Evolutionary conservation across 129 eudicot genomes (phyloP), one percentile per base, ranked within the genome.

Genomic region (Tagetes patula): DNA sequence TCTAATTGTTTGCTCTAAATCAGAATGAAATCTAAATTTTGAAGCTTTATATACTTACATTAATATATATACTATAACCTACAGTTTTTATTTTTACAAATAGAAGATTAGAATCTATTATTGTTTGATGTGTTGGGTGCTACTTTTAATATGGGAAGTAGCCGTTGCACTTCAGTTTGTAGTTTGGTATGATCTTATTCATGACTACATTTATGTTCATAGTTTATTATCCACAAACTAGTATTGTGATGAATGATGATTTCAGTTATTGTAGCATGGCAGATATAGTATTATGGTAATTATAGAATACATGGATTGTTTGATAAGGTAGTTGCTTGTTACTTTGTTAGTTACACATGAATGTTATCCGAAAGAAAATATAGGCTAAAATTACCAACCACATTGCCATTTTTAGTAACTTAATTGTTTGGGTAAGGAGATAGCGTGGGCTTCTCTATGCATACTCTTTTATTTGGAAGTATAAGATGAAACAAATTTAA

Each of bases 401-500:
- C 60, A 11, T 47, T 56, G 52, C 42, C 42, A 38, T 58, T 76
- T 67, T 9, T 7, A 33, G 77, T 41, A 61, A 70, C 48, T 37
- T n/a, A 3, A 45, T 14, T 13, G 8, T 31, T 59, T 39, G 48
- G 39, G 38, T 72, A 41, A 72, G 46, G 77, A 58, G 20, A 55
- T 66, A 53, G 60, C 5, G 20, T 75, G 80, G 53, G 53, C 53
- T 52, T 66, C 46, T 75, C 59, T 54, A 66, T 73, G 42, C 79
- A 32, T 38, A 49, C 65, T 45, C 55, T 65, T 65, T 14, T 50
- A 12, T 41, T 42, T 65, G 55, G 64, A 62, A 74, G 38, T 3
- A 4, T 53, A 75, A 39, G 73, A 32, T 65, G 30, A 65, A 40
- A 39, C 20, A 30, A 65, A 40, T 75, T 5, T 5, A 39, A n/a